Evolutionary conservation across 2,329 filamentous ascomycete genomes (phyloP).

Genomic region (Rhinocladiella similis): DNA sequence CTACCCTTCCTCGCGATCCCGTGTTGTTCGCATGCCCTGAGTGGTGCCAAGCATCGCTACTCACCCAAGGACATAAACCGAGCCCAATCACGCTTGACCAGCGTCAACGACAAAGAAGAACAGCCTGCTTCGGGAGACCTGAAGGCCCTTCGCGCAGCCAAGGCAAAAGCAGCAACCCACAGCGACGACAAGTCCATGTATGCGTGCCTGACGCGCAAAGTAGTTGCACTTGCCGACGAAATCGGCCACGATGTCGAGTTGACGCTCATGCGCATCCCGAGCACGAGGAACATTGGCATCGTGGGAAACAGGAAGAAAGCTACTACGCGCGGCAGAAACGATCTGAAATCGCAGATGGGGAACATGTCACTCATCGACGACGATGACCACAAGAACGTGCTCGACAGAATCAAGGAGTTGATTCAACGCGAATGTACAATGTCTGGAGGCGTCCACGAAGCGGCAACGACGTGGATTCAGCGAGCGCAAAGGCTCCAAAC

Average conservation of each 20-base stretch:
- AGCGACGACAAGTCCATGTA: conserved; percentile 66
- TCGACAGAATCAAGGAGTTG: conserved; percentile 62
- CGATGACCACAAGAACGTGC: conserved; percentile 53
- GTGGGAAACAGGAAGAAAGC: conserved; percentile 59
- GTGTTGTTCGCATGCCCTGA: conserved; percentile 88
- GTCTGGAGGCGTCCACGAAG: conserved; percentile 44
- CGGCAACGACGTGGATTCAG: conserved; percentile 53
- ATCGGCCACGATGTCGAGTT: conserved; percentile 76
- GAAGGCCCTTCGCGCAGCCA: conserved; percentile 39
- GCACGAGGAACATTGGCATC: conserved; percentile 81
- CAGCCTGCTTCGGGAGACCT: conserved; percentile 43
- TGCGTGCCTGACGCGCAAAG: conserved; percentile 78
- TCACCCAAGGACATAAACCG: conserved; percentile 31
- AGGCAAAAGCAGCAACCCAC: conserved; percentile 37
- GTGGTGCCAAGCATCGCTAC: conserved; percentile 69
- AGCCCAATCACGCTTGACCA: conserved; percentile 9
- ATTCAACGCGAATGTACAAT: conserved; percentile 55
- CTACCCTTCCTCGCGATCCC: conserved; percentile 91
- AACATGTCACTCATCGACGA: conserved; percentile 45
- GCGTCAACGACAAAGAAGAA: conserved; percentile 26
- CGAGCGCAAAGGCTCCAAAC: conserved; percentile 50
- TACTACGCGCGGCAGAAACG: neutral
- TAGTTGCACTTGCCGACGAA: conserved; percentile 66
- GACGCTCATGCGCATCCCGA: conserved; percentile 87
- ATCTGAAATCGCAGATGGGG: neutral